These are phyloP conservation scores for Raffaelea deltoideospora DNA, from an alignment of 2,329 filamentous ascomycete genomes.

Conservation along the genomic window DNA sequence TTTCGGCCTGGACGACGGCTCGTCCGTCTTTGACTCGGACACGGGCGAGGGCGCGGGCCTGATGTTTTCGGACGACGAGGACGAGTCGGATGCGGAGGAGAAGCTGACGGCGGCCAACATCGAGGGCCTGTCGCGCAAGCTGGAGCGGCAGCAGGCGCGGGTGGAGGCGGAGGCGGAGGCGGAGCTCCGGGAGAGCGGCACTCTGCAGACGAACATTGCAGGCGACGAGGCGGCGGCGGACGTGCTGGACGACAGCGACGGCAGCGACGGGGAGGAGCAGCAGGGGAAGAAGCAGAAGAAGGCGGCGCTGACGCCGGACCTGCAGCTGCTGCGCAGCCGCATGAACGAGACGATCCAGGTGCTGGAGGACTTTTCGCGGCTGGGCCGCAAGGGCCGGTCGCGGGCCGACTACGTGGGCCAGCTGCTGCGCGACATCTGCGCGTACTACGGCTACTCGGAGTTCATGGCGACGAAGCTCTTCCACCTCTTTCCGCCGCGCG, in stretches of 20 bases:
- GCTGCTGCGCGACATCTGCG: slow-evolving; percentile 80
- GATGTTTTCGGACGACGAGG: slow-evolving; percentile 95
- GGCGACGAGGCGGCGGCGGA: slow-evolving; percentile 43
- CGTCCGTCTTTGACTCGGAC: slow-evolving; percentile 45
- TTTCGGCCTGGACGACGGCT: slow-evolving; percentile 31
- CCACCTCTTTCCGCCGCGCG: slow-evolving; percentile 77
- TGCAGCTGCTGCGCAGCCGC: slow-evolving; percentile 73
- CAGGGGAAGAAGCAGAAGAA: slow-evolving; percentile 40
- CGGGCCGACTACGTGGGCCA: slow-evolving; percentile 78
- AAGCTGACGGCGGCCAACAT: slow-evolving; percentile 92
- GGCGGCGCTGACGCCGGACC: slow-evolving; percentile 64
- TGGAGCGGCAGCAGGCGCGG: slow-evolving; percentile 62
- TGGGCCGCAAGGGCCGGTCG: slow-evolving; percentile 66
- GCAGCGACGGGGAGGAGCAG: slow-evolving; percentile 1
- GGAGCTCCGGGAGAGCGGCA: slow-evolving; percentile 72
- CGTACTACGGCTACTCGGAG: slow-evolving; percentile 91
- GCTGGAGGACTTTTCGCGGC: slow-evolving; percentile 71
- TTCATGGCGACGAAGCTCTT: slow-evolving; percentile 95
- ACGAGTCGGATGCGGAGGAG: slow-evolving; percentile 79
- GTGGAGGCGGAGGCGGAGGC: slow-evolving; percentile 73
- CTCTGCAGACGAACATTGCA: slow-evolving; percentile 85
- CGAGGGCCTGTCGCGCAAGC: slow-evolving; percentile 69
- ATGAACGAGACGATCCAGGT: slow-evolving; percentile 91
- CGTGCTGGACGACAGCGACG: slow-evolving; percentile 22
- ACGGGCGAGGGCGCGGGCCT: slow-evolving; percentile 36